Conservation (phyloP, 208 protist genomes). For the Balamuthia mandrillaris region DNA sequence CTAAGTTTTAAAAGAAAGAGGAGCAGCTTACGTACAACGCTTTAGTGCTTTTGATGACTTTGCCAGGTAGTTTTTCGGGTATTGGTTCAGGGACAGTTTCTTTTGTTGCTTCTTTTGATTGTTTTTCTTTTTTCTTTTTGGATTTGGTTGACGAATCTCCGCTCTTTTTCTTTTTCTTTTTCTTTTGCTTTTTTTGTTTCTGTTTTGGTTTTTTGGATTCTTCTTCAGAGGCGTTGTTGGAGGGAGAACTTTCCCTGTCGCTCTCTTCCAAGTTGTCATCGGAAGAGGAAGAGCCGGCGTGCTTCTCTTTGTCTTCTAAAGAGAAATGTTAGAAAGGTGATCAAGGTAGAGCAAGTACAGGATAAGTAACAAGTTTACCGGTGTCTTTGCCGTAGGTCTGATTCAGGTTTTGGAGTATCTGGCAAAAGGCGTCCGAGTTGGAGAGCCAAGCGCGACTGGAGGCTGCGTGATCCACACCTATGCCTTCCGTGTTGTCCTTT, state of each 20-base stretch:
- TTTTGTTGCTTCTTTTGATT: too few relatives aligned
- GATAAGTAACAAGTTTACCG: background rate
- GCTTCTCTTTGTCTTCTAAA: background rate
- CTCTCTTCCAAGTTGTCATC: background rate
- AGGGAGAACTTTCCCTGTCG: background rate
- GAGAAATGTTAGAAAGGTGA: background rate
- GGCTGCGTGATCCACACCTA: constrained; percentile 33
- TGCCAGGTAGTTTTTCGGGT: too few relatives aligned
- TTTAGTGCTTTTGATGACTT: background rate
- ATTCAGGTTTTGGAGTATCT: background rate
- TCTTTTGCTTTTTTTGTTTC: too few relatives aligned
- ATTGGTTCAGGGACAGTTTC: too few relatives aligned
- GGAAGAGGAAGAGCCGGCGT: background rate
- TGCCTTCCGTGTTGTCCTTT: constrained; percentile 81
- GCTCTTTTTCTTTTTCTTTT: too few relatives aligned
- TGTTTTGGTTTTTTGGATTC: background rate
- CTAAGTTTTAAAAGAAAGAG: too few relatives aligned
- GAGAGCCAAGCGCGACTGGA: background rate
- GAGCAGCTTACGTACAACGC: constrained; percentile 10
- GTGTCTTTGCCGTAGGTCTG: background rate
- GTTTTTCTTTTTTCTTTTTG: too few relatives aligned
- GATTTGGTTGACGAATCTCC: too few relatives aligned
- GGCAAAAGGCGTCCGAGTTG: background rate
- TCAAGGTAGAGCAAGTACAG: background rate
- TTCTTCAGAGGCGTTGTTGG: too few relatives aligned